A percentile compares a stretch with the other conserved stretches of the same genome.
phyloP scores from a whole-genome alignment of 805 yeast species.

The Starmerella apicola region DNA sequence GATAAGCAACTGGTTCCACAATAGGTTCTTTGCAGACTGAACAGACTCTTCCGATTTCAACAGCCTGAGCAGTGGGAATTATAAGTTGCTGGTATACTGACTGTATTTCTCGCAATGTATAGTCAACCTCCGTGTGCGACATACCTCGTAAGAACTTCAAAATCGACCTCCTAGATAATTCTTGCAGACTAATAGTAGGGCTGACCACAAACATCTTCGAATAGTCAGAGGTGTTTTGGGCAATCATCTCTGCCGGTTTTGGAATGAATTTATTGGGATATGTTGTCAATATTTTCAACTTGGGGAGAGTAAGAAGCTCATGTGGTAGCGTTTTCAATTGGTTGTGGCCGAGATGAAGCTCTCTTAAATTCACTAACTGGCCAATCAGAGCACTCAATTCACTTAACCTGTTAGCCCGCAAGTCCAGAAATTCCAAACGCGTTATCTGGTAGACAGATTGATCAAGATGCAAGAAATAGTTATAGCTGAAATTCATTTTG shows the following conservation, averaged over 20 bases:
- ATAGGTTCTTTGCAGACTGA: slow-evolving; percentile 7
- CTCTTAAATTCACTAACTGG: slow-evolving; percentile 24
- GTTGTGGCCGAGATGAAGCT: slow-evolving; percentile 29
- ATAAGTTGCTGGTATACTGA: background rate
- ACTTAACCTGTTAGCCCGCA: slow-evolving; percentile 27
- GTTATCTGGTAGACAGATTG: slow-evolving; percentile 25
- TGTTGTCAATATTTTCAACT: slow-evolving; percentile 25
- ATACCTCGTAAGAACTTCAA: background rate
- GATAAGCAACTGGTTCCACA: slow-evolving; percentile 3
- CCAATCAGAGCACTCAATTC: slow-evolving; percentile 27
- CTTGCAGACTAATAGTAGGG: background rate
- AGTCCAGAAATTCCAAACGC: slow-evolving; percentile 27
- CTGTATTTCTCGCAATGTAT: background rate
- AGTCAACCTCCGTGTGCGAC: background rate
- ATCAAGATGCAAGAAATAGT: slow-evolving; percentile 23
- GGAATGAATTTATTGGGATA: slow-evolving; percentile 28
- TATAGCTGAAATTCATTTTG: slow-evolving; percentile 25
- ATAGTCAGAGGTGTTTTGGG: slow-evolving; percentile 11
- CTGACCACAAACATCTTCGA: background rate
- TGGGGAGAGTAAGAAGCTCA: slow-evolving; percentile 25
- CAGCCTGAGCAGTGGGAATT: slow-evolving; percentile 2
- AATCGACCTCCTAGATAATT: background rate
- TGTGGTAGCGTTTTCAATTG: slow-evolving; percentile 26
- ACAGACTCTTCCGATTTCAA: slow-evolving; percentile 9
- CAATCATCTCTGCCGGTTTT: too few relatives aligned